Evolutionary conservation across 2,329 filamentous ascomycete species (phyloP).

Genomic region (Monilinia laxa): DNA sequence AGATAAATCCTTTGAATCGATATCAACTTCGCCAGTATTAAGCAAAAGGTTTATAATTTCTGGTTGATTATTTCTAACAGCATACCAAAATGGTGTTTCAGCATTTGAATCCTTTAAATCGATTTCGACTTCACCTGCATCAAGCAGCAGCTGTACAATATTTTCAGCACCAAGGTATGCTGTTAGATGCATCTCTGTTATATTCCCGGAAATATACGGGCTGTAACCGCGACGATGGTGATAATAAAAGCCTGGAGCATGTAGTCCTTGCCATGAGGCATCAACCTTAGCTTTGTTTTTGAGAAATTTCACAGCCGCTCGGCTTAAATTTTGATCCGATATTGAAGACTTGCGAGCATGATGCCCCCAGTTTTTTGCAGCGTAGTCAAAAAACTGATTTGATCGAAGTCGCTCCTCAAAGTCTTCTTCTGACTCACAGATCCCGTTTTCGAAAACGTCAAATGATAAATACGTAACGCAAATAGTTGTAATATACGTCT

Average conservation of each 20-base stretch:
- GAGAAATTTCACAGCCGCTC: not conserved
- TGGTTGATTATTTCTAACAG: rapidly evolving
- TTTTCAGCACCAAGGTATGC: conserved; percentile 7
- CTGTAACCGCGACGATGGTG: too few species aligned
- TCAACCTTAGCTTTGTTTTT: not conserved
- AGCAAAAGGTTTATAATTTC: not conserved
- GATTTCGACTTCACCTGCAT: not conserved
- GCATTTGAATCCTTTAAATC: not conserved
- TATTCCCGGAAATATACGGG: too few species aligned
- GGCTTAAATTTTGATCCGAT: not conserved
- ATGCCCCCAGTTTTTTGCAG: not conserved
- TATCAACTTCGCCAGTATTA: too few species aligned
- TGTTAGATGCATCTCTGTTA: conserved; percentile 11
- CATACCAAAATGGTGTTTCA: not conserved
- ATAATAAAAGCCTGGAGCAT: too few species aligned
- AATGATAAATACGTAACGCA: conserved; percentile 40
- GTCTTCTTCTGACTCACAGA: conserved; percentile 29
- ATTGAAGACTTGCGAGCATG: conserved; percentile 5
- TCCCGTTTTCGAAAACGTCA: conserved; percentile 31
- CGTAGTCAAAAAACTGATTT: not conserved
- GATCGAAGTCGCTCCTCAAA: conserved; percentile 31
- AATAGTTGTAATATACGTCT: conserved; percentile 29
- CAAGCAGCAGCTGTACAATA: not conserved
- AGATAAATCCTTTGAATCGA: too few species aligned
- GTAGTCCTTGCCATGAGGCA: not conserved